Conservation (phyloP, 371 early-diverging fungal species). For the Mucor racemosus region DNA sequence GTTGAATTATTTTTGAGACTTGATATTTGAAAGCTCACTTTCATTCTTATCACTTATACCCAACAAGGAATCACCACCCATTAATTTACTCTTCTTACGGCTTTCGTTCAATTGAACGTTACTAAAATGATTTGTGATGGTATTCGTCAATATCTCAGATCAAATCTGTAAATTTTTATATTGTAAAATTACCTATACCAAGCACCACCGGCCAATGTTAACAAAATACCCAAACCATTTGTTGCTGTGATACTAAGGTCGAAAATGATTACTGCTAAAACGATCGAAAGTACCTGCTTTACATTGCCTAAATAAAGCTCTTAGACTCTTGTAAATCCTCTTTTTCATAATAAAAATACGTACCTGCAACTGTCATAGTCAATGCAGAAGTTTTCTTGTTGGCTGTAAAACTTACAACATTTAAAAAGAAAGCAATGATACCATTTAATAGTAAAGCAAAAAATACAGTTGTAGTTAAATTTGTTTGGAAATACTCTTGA, state of each 20-base stretch:
- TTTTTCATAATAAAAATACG: neutral
- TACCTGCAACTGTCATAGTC: conserved; percentile 88
- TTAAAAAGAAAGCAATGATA: conserved; percentile 82
- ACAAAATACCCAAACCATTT: conserved; percentile 75
- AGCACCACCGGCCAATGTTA: conserved; percentile 82
- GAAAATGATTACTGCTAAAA: conserved; percentile 79
- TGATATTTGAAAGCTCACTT: conserved; percentile 27
- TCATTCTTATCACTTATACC: conserved; percentile 26
- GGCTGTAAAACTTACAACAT: conserved; percentile 83
- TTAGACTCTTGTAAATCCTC: neutral
- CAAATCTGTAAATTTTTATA: neutral
- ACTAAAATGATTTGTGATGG: conserved; percentile 2
- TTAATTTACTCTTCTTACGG: conserved; percentile 24
- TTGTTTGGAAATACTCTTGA: conserved; percentile 50
- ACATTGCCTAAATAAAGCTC: conserved; percentile 67
- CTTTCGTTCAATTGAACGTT: conserved; percentile 30
- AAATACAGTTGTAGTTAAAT: conserved; percentile 50
- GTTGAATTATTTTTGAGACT: conserved; percentile 24
- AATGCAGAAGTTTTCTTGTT: conserved; percentile 86
- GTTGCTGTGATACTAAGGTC: conserved; percentile 65
- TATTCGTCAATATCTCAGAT: neutral
- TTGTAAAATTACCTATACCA: conserved; percentile 52
- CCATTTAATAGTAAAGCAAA: conserved; percentile 77
- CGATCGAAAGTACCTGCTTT: conserved; percentile 86
- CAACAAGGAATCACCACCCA: conserved; percentile 30